Conservation (phyloP, 192 early-diverging fungal genomes). For the Endogone sp. region DNA sequence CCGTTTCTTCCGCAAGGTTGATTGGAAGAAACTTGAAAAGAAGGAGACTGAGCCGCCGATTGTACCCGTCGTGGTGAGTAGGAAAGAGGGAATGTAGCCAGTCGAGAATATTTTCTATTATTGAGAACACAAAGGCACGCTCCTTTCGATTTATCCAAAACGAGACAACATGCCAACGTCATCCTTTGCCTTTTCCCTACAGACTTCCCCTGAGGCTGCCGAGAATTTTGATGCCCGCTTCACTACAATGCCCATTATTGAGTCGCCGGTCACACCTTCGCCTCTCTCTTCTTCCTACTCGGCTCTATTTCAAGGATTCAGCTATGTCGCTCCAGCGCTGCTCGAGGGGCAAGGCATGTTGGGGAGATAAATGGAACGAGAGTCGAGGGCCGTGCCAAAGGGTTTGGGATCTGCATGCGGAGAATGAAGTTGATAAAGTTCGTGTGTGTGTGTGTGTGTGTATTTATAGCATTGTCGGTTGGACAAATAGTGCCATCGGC, state of each 20-base stretch:
- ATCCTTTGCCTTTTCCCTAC: background rate
- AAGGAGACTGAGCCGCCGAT: conserved; percentile 66
- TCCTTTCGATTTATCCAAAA: background rate
- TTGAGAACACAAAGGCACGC: background rate
- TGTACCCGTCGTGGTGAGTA: conserved; percentile 52
- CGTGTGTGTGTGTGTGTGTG: no score
- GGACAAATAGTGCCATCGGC: no score
- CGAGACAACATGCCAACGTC: background rate
- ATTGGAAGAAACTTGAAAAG: conserved; percentile 58
- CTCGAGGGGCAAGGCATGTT: background rate
- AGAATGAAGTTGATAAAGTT: no score
- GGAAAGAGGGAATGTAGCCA: background rate
- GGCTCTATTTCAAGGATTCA: conserved; percentile 30
- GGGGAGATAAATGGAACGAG: background rate
- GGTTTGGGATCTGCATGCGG: no score
- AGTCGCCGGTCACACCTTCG: conserved; percentile 36
- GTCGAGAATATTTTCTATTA: background rate
- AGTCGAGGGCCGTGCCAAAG: background rate
- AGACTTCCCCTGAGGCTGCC: conserved; percentile 59
- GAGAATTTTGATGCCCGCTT: conserved; percentile 83
- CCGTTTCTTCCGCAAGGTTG: conserved; percentile 71
- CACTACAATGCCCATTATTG: conserved; percentile 49
- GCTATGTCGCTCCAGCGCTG: conserved; percentile 28
- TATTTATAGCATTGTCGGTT: no score
- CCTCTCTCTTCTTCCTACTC: conserved; percentile 14